These are phyloP conservation scores for Psilocybe azurescens DNA, from an alignment of 768 basidiomycete species.

Conservation along the genomic window DNA sequence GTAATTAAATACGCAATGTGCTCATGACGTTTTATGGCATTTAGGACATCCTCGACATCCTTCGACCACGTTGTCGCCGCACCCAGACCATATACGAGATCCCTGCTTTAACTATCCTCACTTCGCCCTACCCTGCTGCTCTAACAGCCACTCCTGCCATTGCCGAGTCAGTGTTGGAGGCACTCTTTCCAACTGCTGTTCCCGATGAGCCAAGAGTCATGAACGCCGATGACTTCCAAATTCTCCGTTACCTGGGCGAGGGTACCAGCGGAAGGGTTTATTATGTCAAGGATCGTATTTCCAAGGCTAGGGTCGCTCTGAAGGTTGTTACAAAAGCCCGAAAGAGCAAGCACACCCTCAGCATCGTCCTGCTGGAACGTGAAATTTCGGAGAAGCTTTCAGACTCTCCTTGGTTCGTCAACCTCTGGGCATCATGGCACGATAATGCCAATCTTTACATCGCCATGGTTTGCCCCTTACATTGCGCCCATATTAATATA, in stretches of 20 bases:
- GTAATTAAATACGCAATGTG: constrained; percentile 7
- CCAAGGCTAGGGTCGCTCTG: constrained; percentile 29
- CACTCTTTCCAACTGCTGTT: neutral
- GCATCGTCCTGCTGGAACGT: constrained; percentile 26
- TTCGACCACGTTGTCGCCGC: constrained; percentile 17
- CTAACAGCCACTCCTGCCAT: neutral
- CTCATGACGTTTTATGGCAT: constrained; percentile 11
- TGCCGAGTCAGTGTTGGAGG: neutral
- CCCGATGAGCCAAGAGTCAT: constrained; percentile 12
- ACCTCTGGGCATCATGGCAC: constrained; percentile 28
- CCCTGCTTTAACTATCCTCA: constrained; percentile 6
- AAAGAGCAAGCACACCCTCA: constrained; percentile 16
- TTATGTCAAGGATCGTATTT: constrained; percentile 28
- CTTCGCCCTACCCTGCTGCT: neutral
- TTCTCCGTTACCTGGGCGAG: constrained; percentile 32
- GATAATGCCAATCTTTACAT: constrained; percentile 30
- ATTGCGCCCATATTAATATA: neutral
- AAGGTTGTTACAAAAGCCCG: constrained; percentile 34
- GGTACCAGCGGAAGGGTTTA: constrained; percentile 34
- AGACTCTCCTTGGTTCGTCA: constrained; percentile 28
- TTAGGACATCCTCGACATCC: constrained; percentile 8
- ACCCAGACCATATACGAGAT: constrained; percentile 13
- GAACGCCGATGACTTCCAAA: constrained; percentile 20
- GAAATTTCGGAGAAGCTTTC: constrained; percentile 23
- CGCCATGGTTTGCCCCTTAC: constrained; percentile 24